Evolutionary conservation across 208 protist genomes (phyloP).

Genomic region (Wallacemonas sp.): DNA sequence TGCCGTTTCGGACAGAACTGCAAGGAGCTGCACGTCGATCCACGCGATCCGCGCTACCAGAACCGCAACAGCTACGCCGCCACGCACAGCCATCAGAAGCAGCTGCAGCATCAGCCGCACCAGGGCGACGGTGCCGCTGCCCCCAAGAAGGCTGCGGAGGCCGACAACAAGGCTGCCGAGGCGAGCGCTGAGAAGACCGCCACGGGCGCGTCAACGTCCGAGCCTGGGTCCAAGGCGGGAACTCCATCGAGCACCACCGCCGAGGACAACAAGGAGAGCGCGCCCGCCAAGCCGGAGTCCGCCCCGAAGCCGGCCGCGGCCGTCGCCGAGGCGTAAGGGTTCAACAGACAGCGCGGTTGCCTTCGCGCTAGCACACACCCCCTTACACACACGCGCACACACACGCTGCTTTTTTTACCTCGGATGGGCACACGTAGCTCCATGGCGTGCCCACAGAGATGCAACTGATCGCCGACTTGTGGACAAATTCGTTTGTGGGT

Average conservation of each 20-base stretch:
- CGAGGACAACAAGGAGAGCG: not conserved
- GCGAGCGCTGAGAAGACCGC: constrained; percentile 10
- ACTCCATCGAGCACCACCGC: not conserved
- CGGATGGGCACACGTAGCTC: no score
- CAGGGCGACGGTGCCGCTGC: constrained; percentile 7
- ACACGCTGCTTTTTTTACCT: no score
- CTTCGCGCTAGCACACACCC: no score
- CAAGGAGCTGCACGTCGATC: constrained; percentile 88
- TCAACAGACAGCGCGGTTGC: no score
- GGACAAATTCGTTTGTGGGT: no score
- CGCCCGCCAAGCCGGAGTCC: not conserved
- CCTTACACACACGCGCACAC: no score
- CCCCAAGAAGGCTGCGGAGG: constrained; percentile 1
- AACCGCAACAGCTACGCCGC: constrained; percentile 53
- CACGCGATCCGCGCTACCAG: constrained; percentile 48
- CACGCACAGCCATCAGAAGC: constrained; percentile 24
- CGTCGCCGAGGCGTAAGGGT: constrained; percentile 8
- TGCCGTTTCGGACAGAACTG: constrained; percentile 83
- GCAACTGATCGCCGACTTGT: no score
- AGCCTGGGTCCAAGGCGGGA: not conserved
- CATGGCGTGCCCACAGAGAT: no score
- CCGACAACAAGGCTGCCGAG: constrained; percentile 10
- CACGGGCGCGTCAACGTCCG: not conserved
- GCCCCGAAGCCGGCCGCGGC: not conserved
- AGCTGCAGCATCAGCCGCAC: not conserved